phyloP scores from a whole-genome alignment of 1,284 basidiomycete species.

The Cryptococcus sp. region DNA sequence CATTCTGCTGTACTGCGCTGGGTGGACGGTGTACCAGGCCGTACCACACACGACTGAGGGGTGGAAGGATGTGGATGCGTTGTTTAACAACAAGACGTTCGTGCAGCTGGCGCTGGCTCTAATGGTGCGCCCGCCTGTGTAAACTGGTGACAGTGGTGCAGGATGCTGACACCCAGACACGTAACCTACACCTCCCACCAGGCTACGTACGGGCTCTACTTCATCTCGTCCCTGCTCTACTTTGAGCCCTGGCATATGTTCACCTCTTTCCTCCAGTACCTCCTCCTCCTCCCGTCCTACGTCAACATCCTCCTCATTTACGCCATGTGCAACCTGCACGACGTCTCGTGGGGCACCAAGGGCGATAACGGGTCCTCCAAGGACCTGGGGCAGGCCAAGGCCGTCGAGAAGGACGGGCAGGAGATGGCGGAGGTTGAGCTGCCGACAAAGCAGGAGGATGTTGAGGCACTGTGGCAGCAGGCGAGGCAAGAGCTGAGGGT shows the following conservation, averaged over 20 bases:
- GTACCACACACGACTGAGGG: slow-evolving; percentile 68
- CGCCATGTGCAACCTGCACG: slow-evolving; percentile 62
- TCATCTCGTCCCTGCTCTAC: slow-evolving; percentile 79
- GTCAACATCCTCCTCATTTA: slow-evolving; percentile 73
- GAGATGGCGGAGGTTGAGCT: slow-evolving; percentile 74
- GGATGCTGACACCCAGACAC: slow-evolving; percentile 4
- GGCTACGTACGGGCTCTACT: slow-evolving; percentile 85
- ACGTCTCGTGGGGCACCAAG: slow-evolving; percentile 74
- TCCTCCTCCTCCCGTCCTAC: slow-evolving; percentile 56
- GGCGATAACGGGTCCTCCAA: slow-evolving; percentile 81
- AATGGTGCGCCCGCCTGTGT: slow-evolving; percentile 38
- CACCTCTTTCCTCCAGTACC: slow-evolving; percentile 63
- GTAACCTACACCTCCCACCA: slow-evolving; percentile 23
- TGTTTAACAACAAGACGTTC: slow-evolving; percentile 67
- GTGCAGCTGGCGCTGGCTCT: slow-evolving; percentile 62
- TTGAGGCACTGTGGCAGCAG: slow-evolving; percentile 79
- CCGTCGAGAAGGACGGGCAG: slow-evolving; percentile 78
- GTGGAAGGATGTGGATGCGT: slow-evolving; percentile 64
- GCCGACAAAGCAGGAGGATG: slow-evolving; percentile 74
- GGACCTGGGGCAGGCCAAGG: slow-evolving; percentile 83
- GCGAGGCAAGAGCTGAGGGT: slow-evolving; percentile 63
- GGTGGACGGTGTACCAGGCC: slow-evolving; percentile 77
- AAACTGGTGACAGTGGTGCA: slow-evolving; percentile 5
- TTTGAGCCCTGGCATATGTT: slow-evolving; percentile 93
- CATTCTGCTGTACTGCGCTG: slow-evolving; percentile 71